Evolutionary conservation across 2,329 filamentous ascomycete species (phyloP), one percentile per base, ranked within the genome.

Genomic region (Aspergillus unguis): DNA sequence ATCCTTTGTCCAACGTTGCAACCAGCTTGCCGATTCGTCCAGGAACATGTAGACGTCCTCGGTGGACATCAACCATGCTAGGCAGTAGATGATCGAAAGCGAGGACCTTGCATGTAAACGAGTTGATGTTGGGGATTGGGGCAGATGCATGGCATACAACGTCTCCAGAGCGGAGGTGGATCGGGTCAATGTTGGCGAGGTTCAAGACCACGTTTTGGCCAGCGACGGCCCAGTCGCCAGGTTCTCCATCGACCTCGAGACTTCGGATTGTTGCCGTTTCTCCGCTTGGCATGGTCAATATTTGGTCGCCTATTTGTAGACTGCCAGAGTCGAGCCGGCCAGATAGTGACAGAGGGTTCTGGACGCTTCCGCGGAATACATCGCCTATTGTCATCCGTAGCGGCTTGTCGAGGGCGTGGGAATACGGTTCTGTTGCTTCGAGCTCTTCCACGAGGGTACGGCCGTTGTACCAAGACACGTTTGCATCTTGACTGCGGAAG

Each of bases 51-150:
- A 97, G 74, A 6, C 91, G 81, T 0, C 94, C 94, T 23, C 90
- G 80, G 69, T 96, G 92, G 6, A 99, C 84, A 64, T 97, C 92
- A 7, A 97, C 83, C 26, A 84, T 83, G 83, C 92, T 94, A 0
- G 92, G 92, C 72, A 92, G 86, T 11, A 99, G 74, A 57, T 92
- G 86, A 55, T 96, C 90, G 64, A 97, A 95, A 0, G 92, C 90
- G 51, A 96, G 80, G 8, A 94, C 85, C 71, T 95, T 95, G 55
- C 88, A 84, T 1, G 83, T 89, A 63, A 97, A 92, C 0, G 77
- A 81, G 52, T 86, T 87, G 53, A 90, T 77, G 54, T 87, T 88
- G 27, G 77, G 73, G 32, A 96, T 85, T 0, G 90, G 86, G 1
- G 80, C 74, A 1, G 79, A 77, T 0, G 84, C 79, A 44, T 83